Evolutionary conservation across 2,329 filamentous ascomycete genomes (phyloP).

Genomic region (Ascomycota sp.): DNA sequence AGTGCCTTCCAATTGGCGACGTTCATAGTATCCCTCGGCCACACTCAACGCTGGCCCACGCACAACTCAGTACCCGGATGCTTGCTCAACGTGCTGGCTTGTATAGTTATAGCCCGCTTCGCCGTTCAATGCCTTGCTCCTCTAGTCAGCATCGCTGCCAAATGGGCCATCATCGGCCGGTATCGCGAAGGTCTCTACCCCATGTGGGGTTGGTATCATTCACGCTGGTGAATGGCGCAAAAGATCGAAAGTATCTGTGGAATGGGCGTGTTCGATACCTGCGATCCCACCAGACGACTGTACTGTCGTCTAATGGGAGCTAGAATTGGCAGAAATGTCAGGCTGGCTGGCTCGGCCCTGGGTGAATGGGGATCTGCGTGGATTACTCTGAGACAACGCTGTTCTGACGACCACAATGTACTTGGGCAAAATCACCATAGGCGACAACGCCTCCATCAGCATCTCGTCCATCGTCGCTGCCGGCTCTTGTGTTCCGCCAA

Average conservation of each 20-base stretch:
- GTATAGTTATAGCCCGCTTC: conserved; percentile 20
- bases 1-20: conserved; percentile 30
- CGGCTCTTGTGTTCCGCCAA: conserved; percentile 24
- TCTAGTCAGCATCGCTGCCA: conserved; percentile 24
- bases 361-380: conserved; percentile 36
- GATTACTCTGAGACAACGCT: too few species aligned
- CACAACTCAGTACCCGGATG: conserved; percentile 19
- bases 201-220: conserved; percentile 39
- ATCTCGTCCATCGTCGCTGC: conserved; percentile 27
- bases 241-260: conserved; percentile 29
- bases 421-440: conserved; percentile 28
- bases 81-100: conserved; percentile 24
- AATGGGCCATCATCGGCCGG: conserved; percentile 33
- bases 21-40: conserved; percentile 25
- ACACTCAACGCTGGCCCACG: conserved; percentile 18
- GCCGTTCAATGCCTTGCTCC: conserved; percentile 20
- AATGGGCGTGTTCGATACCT: conserved; percentile 21
- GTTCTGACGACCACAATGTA: conserved; percentile 40
- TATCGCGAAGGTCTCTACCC: conserved; percentile 31
- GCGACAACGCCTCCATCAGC: conserved; percentile 24
- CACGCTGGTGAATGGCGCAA: conserved; percentile 36
- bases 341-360: conserved; percentile 19
- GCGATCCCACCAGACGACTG: conserved; percentile 16
- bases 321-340: conserved; percentile 29
- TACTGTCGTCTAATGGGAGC: conserved; percentile 32